Percentiles rank a stretch among this genome's conserved stretches.
Conservation (phyloP, 148 eudicot species). For the Amaranthus palmeri region DNA sequence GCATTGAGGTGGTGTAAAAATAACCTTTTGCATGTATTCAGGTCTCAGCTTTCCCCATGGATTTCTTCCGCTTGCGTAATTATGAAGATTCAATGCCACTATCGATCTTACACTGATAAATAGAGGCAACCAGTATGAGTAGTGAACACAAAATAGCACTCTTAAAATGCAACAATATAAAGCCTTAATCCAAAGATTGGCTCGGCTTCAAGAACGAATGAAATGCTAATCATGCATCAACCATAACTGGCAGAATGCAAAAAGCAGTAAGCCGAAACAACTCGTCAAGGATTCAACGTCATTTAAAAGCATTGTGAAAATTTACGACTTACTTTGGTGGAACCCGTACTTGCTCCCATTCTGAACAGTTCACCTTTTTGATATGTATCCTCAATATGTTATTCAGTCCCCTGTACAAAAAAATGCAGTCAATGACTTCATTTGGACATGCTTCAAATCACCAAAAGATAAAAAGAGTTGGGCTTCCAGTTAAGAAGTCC, state of each 20-base stretch:
- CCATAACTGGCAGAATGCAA: no score
- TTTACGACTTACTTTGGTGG: slow-evolving; percentile 62
- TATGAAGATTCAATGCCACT: slow-evolving; percentile 83
- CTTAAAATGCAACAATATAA: background rate
- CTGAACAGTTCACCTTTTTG: slow-evolving; percentile 52
- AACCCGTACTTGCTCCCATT: slow-evolving; percentile 76
- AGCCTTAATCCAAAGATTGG: no score
- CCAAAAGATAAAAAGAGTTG: no score
- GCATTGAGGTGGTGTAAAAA: background rate
- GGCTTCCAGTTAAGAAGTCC: no score
- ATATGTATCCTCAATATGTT: slow-evolving; percentile 67
- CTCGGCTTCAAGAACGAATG: no score
- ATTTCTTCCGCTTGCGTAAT: slow-evolving; percentile 94
- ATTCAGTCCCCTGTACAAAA: slow-evolving; percentile 64
- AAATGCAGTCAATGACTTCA: no score
- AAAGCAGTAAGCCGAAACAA: no score
- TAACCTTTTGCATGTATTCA: slow-evolving; percentile 83
- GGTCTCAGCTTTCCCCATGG: slow-evolving; percentile 95
- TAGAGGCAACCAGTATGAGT: background rate
- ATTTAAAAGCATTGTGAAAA: background rate
- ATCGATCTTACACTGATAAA: slow-evolving; percentile 72
- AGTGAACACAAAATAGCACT: background rate
- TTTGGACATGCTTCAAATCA: no score
- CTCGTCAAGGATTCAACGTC: no score
- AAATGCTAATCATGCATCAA: no score